phyloP scores from a whole-genome alignment of 2,329 filamentous ascomycete genomes.

The Cadophora malorum region DNA sequence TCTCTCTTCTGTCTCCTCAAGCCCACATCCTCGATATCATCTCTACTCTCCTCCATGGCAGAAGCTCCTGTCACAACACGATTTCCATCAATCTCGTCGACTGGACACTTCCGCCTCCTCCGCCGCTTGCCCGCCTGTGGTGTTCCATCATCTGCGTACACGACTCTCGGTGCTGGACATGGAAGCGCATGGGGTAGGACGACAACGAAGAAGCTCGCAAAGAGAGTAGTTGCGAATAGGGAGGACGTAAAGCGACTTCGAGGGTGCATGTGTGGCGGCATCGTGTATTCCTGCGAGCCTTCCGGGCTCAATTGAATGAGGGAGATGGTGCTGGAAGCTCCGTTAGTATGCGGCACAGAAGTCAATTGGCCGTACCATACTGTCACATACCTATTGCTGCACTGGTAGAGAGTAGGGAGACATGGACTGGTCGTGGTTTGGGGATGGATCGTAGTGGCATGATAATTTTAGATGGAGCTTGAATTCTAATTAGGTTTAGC shows the following conservation, averaged over 20 bases:
- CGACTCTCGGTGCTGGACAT: constrained; percentile 81
- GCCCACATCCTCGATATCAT: constrained; percentile 48
- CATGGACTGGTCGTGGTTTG: constrained; percentile 17
- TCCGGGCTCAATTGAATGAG: constrained; percentile 28
- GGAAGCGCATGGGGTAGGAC: constrained; percentile 88
- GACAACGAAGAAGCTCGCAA: constrained; percentile 91
- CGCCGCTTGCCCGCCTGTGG: constrained; percentile 46
- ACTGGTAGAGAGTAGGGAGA: constrained; percentile 19
- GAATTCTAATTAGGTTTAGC: constrained; percentile 25
- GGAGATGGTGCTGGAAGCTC: constrained; percentile 31
- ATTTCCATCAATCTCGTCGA: constrained; percentile 30
- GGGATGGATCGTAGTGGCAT: constrained; percentile 19
- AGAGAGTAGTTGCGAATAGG: constrained; percentile 91
- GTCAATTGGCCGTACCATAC: constrained; percentile 12
- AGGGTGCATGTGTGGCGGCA: constrained; percentile 88
- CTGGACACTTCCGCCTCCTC: constrained; percentile 52
- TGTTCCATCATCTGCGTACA: constrained; percentile 67
- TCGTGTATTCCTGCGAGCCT: constrained; percentile 48
- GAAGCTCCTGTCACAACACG: constrained; percentile 18
- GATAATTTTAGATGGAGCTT: constrained; percentile 26
- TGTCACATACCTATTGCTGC: constrained; percentile 29
- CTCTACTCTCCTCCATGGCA: constrained; percentile 25
- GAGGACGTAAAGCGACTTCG: constrained; percentile 92
- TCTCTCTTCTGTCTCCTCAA: constrained; percentile 64
- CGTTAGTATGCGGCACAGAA: constrained; percentile 19